Percentiles rank a stretch among this genome's conserved stretches.
Evolutionary conservation across 2,329 filamentous ascomycete species (phyloP).

Genomic region (Penicillium expansum): DNA sequence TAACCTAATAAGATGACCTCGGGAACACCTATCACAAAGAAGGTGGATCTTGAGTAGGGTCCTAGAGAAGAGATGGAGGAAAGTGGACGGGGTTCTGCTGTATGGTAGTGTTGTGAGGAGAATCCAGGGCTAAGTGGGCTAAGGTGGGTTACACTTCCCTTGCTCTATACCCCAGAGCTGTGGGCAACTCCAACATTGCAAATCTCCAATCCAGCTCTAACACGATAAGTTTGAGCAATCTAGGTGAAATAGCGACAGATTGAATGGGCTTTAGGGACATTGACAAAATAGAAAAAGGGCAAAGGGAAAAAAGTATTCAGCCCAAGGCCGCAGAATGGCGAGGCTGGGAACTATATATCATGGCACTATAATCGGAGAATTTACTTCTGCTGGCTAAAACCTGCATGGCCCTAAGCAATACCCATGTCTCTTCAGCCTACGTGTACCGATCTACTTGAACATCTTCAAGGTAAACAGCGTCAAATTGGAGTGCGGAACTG

Average conservation of each 20-base stretch:
- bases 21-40: not conserved
- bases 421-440: conserved; percentile 22
- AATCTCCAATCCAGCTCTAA: not conserved
- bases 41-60: not conserved
- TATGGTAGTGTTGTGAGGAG: not conserved
- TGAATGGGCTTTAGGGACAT: not conserved
- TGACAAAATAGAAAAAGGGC: not conserved
- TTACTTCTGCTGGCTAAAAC: conserved; percentile 12
- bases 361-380: conserved; percentile 6
- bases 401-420: conserved; percentile 11
- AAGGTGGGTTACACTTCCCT: not conserved
- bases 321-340: not conserved
- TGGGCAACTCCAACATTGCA: not conserved
- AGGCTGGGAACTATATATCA: conserved; percentile 15
- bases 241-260: not conserved
- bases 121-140: not conserved
- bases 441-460: conserved; percentile 28
- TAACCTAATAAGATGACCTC: not conserved
- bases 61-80: not conserved
- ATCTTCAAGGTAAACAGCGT: conserved; percentile 15
- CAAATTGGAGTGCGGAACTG: conserved; percentile 17
- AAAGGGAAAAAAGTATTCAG: no score
- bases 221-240: not conserved
- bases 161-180: not conserved
- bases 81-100: not conserved